Evolutionary conservation across 192 early-diverging fungal genomes (phyloP).

Genomic region (Backusella australiensis): DNA sequence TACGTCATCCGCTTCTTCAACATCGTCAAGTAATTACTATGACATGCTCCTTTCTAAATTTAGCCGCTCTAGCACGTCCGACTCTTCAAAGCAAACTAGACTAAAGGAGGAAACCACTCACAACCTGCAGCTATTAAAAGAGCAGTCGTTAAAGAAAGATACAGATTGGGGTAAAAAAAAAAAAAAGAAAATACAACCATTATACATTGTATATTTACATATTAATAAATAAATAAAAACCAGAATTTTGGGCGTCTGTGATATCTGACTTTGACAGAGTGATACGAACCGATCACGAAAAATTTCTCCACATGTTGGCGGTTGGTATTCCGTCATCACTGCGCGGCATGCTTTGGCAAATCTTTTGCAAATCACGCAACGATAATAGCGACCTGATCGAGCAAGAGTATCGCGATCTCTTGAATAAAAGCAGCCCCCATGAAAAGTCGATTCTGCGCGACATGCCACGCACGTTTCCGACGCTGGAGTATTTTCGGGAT

Average conservation of each 20-base stretch:
- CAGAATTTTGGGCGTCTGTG: conserved; percentile 91
- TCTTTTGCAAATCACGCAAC: conserved; percentile 80
- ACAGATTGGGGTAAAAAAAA: conserved; percentile 1
- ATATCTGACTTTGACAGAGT: conserved; percentile 80
- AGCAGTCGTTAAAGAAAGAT: neutral
- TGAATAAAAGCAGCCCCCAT: conserved; percentile 60
- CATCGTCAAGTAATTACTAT: neutral
- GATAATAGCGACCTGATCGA: conserved; percentile 56
- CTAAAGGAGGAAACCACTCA: neutral
- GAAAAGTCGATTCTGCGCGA: conserved; percentile 93
- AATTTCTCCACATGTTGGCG: conserved; percentile 75
- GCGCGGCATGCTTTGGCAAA: conserved; percentile 94
- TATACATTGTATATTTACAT: neutral
- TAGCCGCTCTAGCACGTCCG: neutral
- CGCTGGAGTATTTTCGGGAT: conserved; percentile 74
- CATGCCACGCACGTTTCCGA: conserved; percentile 90
- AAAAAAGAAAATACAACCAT: neutral
- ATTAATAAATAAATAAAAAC: neutral
- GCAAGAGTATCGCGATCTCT: conserved; percentile 66
- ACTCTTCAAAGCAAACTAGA: neutral
- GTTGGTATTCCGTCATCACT: conserved; percentile 84
- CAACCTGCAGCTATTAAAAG: neutral
- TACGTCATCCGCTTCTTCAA: neutral
- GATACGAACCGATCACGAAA: conserved; percentile 65
- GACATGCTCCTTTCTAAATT: conserved; percentile 5